These are phyloP conservation scores for Cryptococcus neoformans DNA, from an alignment of 1,284 basidiomycete genomes.

Conservation along the genomic window DNA sequence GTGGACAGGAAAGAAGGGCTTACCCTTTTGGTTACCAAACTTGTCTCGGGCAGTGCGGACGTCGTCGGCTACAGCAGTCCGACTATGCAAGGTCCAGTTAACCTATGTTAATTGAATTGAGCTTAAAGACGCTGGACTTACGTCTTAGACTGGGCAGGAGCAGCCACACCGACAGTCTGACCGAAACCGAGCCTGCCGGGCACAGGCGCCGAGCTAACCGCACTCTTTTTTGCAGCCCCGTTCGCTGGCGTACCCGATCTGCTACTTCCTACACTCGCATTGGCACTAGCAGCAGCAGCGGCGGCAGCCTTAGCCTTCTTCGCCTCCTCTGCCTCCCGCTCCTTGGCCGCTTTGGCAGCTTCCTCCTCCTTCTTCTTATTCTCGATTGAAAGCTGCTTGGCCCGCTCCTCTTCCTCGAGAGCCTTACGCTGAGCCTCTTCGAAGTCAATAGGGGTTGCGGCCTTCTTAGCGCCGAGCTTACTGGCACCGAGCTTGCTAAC, in stretches of 20 bases:
- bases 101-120: too few species aligned
- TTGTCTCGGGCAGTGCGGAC: constrained; percentile 77
- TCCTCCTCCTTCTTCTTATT: constrained; percentile 70
- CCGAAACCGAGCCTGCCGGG: constrained; percentile 72
- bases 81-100: constrained; percentile 13
- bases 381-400: constrained; percentile 86
- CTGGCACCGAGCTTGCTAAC: constrained; percentile 68
- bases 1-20: constrained; percentile 6
- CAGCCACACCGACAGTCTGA: constrained; percentile 59
- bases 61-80: constrained; percentile 57
- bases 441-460: constrained; percentile 74
- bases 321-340: constrained; percentile 56
- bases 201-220: constrained; percentile 31
- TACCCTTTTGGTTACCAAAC: constrained; percentile 82
- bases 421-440: constrained; percentile 87
- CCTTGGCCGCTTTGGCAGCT: constrained; percentile 36
- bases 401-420: constrained; percentile 79
- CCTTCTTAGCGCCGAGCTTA: constrained; percentile 77
- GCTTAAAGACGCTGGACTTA: constrained; percentile 37
- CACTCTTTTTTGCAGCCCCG: constrained; percentile 35
- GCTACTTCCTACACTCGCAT: constrained; percentile 17
- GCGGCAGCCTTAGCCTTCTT: constrained; percentile 54
- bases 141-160: constrained; percentile 53
- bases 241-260: constrained; percentile 20
- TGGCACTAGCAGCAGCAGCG: constrained; percentile 3